These are phyloP conservation scores for Veloboletus limbatus DNA, from an alignment of 1,284 basidiomycete genomes.

Conservation along the genomic window DNA sequence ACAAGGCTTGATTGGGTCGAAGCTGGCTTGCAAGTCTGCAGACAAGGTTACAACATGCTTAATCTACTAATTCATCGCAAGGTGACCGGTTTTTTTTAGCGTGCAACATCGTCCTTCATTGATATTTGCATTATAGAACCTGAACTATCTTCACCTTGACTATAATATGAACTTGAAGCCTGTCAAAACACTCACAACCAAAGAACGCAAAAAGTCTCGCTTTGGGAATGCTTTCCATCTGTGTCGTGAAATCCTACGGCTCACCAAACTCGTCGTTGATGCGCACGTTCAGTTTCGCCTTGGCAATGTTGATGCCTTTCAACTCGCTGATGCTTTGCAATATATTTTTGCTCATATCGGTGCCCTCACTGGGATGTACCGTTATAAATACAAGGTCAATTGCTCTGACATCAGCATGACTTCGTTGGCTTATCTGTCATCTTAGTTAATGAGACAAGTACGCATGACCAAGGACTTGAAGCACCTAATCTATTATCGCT, in stretches of 20 bases:
- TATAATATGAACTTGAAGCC: conserved; percentile 97
- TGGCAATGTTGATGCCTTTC: conserved; percentile 99
- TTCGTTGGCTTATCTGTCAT: conserved; percentile 7
- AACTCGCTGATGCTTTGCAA: conserved; percentile 97
- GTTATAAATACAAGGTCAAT: conserved; percentile 95
- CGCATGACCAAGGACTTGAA: conserved; percentile 99
- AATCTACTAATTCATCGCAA: conserved; percentile 99
- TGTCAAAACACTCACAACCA: conserved; percentile 98
- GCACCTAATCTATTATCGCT: conserved; percentile 96
- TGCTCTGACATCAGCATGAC: neutral
- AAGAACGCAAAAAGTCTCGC: conserved; percentile 99
- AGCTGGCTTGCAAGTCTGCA: conserved; percentile 96
- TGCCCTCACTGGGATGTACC: conserved; percentile 98
- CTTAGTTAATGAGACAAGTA: conserved; percentile 94
- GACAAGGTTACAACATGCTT: conserved; percentile 99
- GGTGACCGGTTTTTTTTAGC: conserved; percentile 33
- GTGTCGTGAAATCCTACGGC: conserved; percentile 94
- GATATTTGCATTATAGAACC: conserved; percentile 53
- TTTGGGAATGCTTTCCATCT: conserved; percentile 99
- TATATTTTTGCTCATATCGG: conserved; percentile 98
- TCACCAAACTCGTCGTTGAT: conserved; percentile 98
- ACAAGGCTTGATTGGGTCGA: conserved; percentile 99
- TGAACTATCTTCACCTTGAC: conserved; percentile 93
- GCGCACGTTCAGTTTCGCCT: conserved; percentile 98
- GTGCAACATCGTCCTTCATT: neutral